phyloP scores from a whole-genome alignment of 495 filamentous ascomycete species.

The Tuber melanosporum region DNA sequence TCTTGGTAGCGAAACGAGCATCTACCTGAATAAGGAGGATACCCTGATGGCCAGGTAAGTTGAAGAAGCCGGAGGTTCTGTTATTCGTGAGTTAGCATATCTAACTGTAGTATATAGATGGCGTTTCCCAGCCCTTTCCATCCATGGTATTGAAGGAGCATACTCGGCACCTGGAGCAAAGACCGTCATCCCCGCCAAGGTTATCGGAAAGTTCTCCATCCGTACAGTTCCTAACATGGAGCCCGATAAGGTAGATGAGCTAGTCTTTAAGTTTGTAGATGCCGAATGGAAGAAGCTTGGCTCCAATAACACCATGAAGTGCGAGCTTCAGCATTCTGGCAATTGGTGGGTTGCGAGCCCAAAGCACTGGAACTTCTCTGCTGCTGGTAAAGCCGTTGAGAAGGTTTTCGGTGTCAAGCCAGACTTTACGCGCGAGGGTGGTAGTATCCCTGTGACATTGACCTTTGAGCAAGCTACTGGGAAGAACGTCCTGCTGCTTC shows the following conservation, averaged over 20 bases:
- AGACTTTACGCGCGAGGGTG: constrained; percentile 93
- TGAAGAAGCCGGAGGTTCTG: not conserved
- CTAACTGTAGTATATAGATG: constrained; percentile 47
- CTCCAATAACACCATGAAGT: constrained; percentile 83
- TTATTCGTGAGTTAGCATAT: constrained; percentile 6
- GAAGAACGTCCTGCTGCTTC: constrained; percentile 92
- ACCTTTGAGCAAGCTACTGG: constrained; percentile 97
- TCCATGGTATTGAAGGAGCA: constrained; percentile 93
- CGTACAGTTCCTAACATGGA: constrained; percentile 97
- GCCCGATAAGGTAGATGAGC: constrained; percentile 72
- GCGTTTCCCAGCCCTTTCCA: constrained; percentile 87
- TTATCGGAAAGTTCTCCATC: constrained; percentile 96
- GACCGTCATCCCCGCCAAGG: constrained; percentile 97
- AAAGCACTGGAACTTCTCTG: constrained; percentile 96
- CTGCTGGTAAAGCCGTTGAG: constrained; percentile 85
- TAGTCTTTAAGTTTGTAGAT: constrained; percentile 73
- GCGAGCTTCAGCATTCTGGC: constrained; percentile 73
- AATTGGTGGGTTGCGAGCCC: constrained; percentile 98
- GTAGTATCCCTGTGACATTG: constrained; percentile 91
- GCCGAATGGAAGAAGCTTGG: constrained; percentile 71
- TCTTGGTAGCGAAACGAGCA: constrained; percentile 75
- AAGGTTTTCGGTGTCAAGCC: constrained; percentile 86
- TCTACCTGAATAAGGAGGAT: constrained; percentile 74
- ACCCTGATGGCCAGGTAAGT: constrained; percentile 78
- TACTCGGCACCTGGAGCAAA: constrained; percentile 92